Evolutionary conservation across 1,284 basidiomycete genomes (phyloP), one percentile per base, ranked within the genome.

Genomic region (Puccinia novopanici): DNA sequence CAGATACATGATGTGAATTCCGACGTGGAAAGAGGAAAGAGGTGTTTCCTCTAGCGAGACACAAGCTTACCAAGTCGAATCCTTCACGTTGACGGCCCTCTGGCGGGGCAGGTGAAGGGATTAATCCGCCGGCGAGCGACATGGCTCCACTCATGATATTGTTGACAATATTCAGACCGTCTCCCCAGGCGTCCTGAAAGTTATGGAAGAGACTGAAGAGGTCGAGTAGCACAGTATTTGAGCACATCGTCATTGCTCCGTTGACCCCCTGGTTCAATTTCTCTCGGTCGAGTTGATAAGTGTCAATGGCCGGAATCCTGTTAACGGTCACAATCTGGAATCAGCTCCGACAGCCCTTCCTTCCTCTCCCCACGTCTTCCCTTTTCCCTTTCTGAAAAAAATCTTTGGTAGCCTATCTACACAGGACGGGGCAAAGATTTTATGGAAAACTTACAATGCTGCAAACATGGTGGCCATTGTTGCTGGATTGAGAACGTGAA

Each of bases 221-320:
- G 24, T 81, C 79, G 10, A 81, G 52, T 6, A 75, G n/a, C 12
- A 81, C 52, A 17, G 79, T 75, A 37, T 81, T 81, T 2, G 79
- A 81, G 9, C 70, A 71, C 79, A 81, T 81, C 50, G 71, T 75
- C 52, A 74, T 67, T 57, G 79, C 79, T 17, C 79, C 79, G 42
- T 81, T 81, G 15, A 68, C 72, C 37, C 48, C 59, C 55, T 50
- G 68, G 57, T 75, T 72, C 27, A 81, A 54, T 52, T 81, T 81
- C 40, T 75, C 55, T 15, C 72, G 59, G 40, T 81, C 79, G 22
- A 75, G n/a, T 19, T 65, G 71, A 30, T 65, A 65, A 13, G 52
- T 55, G 65, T 75, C 71, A 15, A 67, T 27, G 13, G 79, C 61
- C 30, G 79, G 79, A 67, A 81, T 27, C 34, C 79, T 81, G 52